Evolutionary conservation across 352 stramenopile species (phyloP), one percentile per base, ranked within the genome.

Genomic region (Phytophthora brassicae): DNA sequence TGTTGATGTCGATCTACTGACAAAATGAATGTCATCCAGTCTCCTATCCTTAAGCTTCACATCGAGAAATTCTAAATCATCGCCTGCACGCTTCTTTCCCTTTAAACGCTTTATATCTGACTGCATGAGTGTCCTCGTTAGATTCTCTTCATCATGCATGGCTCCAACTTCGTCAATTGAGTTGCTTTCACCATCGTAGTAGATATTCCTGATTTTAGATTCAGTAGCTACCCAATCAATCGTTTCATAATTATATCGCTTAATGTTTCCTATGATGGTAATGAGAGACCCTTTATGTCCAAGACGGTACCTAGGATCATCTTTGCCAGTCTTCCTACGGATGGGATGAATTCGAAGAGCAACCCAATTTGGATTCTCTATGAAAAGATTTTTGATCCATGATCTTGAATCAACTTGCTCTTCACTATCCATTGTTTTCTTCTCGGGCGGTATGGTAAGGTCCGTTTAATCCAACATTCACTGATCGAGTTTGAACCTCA

Each of bases 161-260:
- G 16, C 13, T 33, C 31, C 20, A 43, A 55, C 24, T 50, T 60
- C 58, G 36, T 66, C 50, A 20, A 66, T 60, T 33, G 42, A 50
- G 20, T 59, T 36, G 39, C 46, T 59, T 36, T 58, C 57, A 17
- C 28, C 48, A 29, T 65, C 48, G 17, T 52, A 48, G 14, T 33
- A 45, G 3, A 66, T 56, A 47, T 50, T 6, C 6, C 31, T 24
- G 22, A 60, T 51, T 31, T 55, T 48, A 14, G 20, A 24, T 38
- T 49, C 56, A 20, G 56, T 58, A 8, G 46, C 46, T 22, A 58
- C 29, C 56, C 50, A 66, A 31, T 66, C 58, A 36, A 66, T 56
- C 9, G 31, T 19, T 7, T 33, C 29, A 17, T 44, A 51, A 42
- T 45, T 28, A 31, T 31, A 31, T 31, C 26, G 26, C 26, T 31